Evolutionary conservation across 169 alveolate species (phyloP), one percentile per base, ranked within the genome.

Genomic region (Plasmodium vivax): DNA sequence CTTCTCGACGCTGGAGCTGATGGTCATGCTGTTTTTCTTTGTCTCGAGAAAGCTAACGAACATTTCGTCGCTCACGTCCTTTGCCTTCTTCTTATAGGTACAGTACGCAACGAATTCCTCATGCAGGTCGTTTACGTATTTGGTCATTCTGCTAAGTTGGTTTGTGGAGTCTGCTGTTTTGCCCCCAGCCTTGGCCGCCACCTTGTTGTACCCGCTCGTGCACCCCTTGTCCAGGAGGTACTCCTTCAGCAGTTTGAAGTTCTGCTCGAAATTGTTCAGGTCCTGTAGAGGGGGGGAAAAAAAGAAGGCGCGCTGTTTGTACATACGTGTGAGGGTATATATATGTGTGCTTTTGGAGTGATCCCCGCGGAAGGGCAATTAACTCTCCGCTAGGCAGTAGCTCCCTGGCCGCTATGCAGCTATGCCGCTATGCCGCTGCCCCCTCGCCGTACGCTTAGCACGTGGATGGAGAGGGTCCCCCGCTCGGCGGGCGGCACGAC

Each of bases 91-190:
- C 41, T 88, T 88, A 79, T 88, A 88, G 82, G 58, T 88, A 30
- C 71, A 88, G 82, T 79, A 88, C n/a, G 94, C 94, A 19, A 79
- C 94, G 82, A 54, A 88, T 88, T 88, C 94, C 14, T 9, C 45
- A 54, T 88, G 94, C 45, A 88, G 82, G 62, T 88, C 45, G 51
- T 88, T 77, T 4, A 88, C 38, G 71, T 88, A 88, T 79, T 79
- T 77, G 23, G n/a, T 80, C 68, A 79, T 79, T 2, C 71, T 51
- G 71, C 82, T 88, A 16, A 88, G 45, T 58, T 34, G 56, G 9
- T 16, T 45, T 58, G 71, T 80, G n/a, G 16, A 14, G 5, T 23
- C 74, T 2, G 74, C 23, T 62, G 79, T 14, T 23, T 82, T 45
- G 14, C 68, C 68, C n/a, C 23, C 80, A 79, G 1, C 56, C 80